Base-by-base conservation (phyloP, 306 rosid genomes). In the Rubus parviflorus region DNA sequence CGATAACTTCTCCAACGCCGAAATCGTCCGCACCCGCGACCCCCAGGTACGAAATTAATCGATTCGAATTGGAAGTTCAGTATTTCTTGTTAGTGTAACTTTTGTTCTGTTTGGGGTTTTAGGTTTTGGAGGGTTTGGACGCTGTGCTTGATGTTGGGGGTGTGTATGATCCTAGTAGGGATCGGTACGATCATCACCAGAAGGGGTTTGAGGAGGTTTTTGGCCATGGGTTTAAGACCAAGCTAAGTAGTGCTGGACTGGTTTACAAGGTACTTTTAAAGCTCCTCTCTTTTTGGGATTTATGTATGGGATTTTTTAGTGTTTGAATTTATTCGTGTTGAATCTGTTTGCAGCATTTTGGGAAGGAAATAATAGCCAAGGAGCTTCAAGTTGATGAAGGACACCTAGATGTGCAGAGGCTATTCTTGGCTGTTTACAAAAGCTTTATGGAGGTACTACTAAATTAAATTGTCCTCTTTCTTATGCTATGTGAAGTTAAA, bases 71-170 rank as follows among this genome's bases (percentile, higher is more conserved):
- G 5, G 4, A 64, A 65, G 19, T 23, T 47, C 23, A 3, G 19
- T 57, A 6, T 37, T 41, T 72, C 54, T 16, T 16, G 42, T 43
- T 25, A 16, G 51, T 7, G 57, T 8, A 11, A 58, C 3, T 41
- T 57, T 38, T 75, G 7, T 48, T 77, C 35, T 70, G 56, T 38
- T 37, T 68, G 79, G 52, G 69, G 73, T 71, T 79, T 41, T 73
- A 96, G 99, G 94, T 92, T 62, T 84, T 96, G 83, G 91, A 91
- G 77, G 88, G 87, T 81, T 92, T 96, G 77, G 98, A 96, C 68
- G 96, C 94, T 11, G 99, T 96, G 85, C 98, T 96, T 84, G 99
- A 96, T 81, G 99, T 91, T 79, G 99, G 98, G 43, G 99, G 99
- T 56, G 94, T 88, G 35, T 96, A 92, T 79, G 97, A 92, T 71